Percentiles rank a stretch among this genome's conserved stretches.
phyloP scores from a whole-genome alignment of 2,329 filamentous ascomycete genomes.

The Apiospora kogelbergensis region DNA sequence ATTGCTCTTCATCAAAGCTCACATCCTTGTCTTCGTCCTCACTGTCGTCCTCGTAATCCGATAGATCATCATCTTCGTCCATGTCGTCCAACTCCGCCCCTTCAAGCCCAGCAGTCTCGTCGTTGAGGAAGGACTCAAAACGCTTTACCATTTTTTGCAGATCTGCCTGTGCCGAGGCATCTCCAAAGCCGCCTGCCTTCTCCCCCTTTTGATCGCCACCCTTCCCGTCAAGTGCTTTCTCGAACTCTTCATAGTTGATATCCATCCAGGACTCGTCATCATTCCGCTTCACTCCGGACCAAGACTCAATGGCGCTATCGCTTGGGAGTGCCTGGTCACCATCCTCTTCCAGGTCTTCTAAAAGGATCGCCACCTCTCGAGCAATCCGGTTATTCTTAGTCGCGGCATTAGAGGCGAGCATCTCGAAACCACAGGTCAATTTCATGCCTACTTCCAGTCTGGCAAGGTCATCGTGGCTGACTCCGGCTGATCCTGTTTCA shows the following conservation, averaged over 20 bases:
- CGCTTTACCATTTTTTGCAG: conserved; percentile 87
- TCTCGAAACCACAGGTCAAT: conserved; percentile 85
- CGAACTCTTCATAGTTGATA: conserved; percentile 87
- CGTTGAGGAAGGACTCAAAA: conserved; percentile 90
- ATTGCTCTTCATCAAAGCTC: conserved; percentile 82
- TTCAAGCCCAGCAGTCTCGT: conserved; percentile 77
- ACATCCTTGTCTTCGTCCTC: conserved; percentile 73
- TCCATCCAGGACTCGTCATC: conserved; percentile 92
- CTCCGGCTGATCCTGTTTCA: conserved; percentile 13
- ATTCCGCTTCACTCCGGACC: conserved; percentile 62
- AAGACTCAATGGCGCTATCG: conserved; percentile 69
- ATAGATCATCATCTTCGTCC: conserved; percentile 61
- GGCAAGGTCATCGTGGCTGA: conserved; percentile 31
- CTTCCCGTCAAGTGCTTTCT: conserved; percentile 69
- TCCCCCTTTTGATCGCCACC: conserved; percentile 23
- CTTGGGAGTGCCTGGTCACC: conserved; percentile 67
- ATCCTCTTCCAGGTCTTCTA: conserved; percentile 74
- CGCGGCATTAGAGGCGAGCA: conserved; percentile 69
- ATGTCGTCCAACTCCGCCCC: conserved; percentile 74
- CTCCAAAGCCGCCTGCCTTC: conserved; percentile 55
- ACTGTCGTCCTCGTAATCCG: conserved; percentile 50
- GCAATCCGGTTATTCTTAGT: conserved; percentile 68
- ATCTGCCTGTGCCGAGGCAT: conserved; percentile 68
- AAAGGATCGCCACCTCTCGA: conserved; percentile 72
- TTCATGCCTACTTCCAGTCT: conserved; percentile 82